These are phyloP conservation scores for Myxozyma kluyveri DNA, from an alignment of 805 yeast species.

Conservation along the genomic window DNA sequence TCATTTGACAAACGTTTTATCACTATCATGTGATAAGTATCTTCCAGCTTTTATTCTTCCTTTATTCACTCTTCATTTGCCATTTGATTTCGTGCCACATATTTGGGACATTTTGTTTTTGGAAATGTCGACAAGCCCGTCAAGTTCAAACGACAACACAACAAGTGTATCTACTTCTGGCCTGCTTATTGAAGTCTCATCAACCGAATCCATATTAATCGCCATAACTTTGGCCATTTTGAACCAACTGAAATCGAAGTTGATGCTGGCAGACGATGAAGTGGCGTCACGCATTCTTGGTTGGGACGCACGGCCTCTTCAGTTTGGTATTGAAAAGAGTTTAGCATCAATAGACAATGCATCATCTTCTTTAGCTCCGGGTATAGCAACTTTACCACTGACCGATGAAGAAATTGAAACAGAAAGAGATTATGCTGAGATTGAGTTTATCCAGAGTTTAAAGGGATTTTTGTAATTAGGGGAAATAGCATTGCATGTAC, in stretches of 20 bases:
- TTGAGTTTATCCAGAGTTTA: no score
- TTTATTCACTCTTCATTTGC: slow-evolving; percentile 48
- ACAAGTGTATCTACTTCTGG: no score
- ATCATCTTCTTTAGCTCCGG: no score
- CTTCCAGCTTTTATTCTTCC: slow-evolving; percentile 45
- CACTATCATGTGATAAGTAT: slow-evolving; percentile 44
- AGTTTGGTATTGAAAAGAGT: no score
- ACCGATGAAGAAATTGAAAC: no score
- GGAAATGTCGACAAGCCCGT: slow-evolving; percentile 41
- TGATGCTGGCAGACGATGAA: slow-evolving; percentile 32
- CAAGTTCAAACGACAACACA: neutral
- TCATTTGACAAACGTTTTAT: slow-evolving; percentile 48
- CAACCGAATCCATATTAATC: slow-evolving; percentile 51
- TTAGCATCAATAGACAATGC: no score
- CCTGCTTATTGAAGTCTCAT: slow-evolving; percentile 3
- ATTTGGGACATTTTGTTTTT: slow-evolving; percentile 59
- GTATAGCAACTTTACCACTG: no score
- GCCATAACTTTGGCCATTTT: slow-evolving; percentile 55
- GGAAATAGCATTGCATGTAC: no score
- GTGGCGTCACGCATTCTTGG: slow-evolving; percentile 39
- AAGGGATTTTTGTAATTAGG: no score
- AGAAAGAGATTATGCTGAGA: no score
- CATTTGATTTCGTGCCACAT: slow-evolving; percentile 48
- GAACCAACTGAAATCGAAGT: slow-evolving; percentile 51
- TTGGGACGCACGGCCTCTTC: slow-evolving; percentile 37